A percentile compares a stretch with the other conserved stretches of the same genome.
Evolutionary conservation across 768 basidiomycete species (phyloP).

Genomic region (Macrocybe gigantea): DNA sequence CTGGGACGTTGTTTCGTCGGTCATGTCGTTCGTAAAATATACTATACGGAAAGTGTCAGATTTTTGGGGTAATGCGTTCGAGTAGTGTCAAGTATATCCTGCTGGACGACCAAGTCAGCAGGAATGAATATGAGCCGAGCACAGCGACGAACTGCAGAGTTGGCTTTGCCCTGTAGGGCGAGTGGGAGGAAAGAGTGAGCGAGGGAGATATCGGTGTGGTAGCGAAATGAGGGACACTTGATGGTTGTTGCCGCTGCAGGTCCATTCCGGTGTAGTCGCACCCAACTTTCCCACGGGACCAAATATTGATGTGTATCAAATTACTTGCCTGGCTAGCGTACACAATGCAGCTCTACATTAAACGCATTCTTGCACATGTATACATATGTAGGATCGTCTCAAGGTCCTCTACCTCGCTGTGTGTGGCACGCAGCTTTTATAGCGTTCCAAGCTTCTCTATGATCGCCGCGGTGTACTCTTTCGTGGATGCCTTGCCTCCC

Average conservation of each 20-base stretch:
- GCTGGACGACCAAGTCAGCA: slow-evolving; percentile 14
- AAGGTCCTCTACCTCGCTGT: not conserved
- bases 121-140: not conserved
- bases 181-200: slow-evolving; percentile 64
- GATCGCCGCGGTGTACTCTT: slow-evolving; percentile 86
- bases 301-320: slow-evolving; percentile 1
- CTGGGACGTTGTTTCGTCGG: slow-evolving; percentile 69
- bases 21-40: slow-evolving; percentile 81
- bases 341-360: slow-evolving; percentile 4
- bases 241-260: slow-evolving; percentile 23
- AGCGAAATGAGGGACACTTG: slow-evolving; percentile 45
- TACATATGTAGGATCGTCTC: slow-evolving; percentile 1
- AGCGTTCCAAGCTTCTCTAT: slow-evolving; percentile 54
- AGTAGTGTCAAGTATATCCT: slow-evolving; percentile 27
- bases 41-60: slow-evolving; percentile 36
- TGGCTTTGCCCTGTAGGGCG: slow-evolving; percentile 86
- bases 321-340: not conserved
- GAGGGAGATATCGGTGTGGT: slow-evolving; percentile 36
- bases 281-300: slow-evolving; percentile 33
- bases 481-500: slow-evolving; percentile 87
- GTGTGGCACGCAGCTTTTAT: slow-evolving; percentile 5
- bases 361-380: slow-evolving; percentile 4
- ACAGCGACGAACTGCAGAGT: slow-evolving; percentile 10
- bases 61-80: slow-evolving; percentile 45
- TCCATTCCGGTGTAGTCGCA: slow-evolving; percentile 18